Evolutionary conservation across 169 alveolate genomes (phyloP).

Genomic region (Prorocentrum cordatum): DNA sequence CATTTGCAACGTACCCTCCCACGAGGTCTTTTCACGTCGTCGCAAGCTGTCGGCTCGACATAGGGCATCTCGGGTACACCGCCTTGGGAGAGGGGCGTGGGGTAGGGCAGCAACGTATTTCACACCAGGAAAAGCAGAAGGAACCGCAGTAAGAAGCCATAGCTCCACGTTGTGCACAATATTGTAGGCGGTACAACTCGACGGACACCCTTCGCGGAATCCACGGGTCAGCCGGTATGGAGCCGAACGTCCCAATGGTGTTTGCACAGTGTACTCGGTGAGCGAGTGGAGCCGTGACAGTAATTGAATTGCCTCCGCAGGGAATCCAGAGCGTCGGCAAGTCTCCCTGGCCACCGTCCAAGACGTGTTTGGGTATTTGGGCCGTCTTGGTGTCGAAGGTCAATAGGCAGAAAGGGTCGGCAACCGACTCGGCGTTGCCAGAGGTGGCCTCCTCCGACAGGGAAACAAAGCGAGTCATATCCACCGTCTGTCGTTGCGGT

Average conservation of each 20-base stretch:
- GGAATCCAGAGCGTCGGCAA: background rate
- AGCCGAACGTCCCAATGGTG: background rate
- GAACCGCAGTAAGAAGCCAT: background rate
- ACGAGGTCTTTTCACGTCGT: too few relatives aligned
- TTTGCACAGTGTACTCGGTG: background rate
- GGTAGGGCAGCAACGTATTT: too few relatives aligned
- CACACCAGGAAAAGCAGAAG: background rate
- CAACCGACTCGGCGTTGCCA: background rate
- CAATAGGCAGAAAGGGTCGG: background rate
- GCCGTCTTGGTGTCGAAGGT: background rate
- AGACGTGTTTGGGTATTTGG: background rate
- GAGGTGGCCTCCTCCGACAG: background rate
- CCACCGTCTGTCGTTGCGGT: background rate
- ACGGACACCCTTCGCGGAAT: background rate
- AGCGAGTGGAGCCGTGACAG: background rate
- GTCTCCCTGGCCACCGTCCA: background rate
- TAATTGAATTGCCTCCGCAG: background rate
- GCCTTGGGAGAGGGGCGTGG: too few relatives aligned
- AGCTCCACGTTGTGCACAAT: background rate
- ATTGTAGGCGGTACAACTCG: background rate
- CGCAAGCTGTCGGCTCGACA: too few relatives aligned
- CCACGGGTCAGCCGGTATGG: background rate
- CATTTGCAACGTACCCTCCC: too few relatives aligned
- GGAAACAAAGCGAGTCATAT: background rate
- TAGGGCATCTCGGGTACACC: too few relatives aligned